Percentiles rank a stretch among this genome's conserved stretches.
Conservation (phyloP, 345 rosid genomes). For the Tarenaya hassleriana region DNA sequence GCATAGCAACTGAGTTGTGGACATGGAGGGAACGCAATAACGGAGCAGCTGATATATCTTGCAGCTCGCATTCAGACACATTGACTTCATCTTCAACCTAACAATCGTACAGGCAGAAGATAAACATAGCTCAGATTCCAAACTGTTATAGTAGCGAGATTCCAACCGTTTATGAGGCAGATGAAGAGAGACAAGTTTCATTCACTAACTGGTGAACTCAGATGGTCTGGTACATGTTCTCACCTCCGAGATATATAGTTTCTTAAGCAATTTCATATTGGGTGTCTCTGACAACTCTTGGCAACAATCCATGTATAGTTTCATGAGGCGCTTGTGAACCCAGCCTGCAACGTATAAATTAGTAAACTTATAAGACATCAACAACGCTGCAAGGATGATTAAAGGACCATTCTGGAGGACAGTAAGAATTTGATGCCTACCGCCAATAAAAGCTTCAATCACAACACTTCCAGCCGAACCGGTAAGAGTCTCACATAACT, state of each 20-base stretch:
- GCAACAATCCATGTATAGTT: slow-evolving; percentile 75
- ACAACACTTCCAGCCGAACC: slow-evolving; percentile 35
- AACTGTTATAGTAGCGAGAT: slow-evolving; percentile 4
- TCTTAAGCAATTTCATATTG: slow-evolving; percentile 73
- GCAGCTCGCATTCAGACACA: slow-evolving; percentile 78
- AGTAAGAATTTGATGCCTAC: slow-evolving; percentile 29
- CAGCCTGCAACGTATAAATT: slow-evolving; percentile 51
- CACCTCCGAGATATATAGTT: slow-evolving; percentile 80
- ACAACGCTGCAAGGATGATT: neutral
- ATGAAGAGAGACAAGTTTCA: slow-evolving; percentile 7
- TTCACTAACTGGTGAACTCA: neutral
- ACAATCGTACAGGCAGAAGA: slow-evolving; percentile 14
- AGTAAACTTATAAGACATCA: neutral
- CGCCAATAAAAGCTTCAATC: slow-evolving; percentile 58
- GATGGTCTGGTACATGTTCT: slow-evolving; percentile 11
- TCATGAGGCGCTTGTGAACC: slow-evolving; percentile 92
- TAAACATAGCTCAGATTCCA: slow-evolving; percentile 14
- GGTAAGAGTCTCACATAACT: slow-evolving; percentile 34
- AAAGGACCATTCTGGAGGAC: neutral
- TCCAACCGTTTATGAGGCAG: slow-evolving; percentile 17
- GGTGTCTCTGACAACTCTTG: slow-evolving; percentile 59
- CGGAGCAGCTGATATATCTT: slow-evolving; percentile 82
- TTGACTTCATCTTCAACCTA: slow-evolving; percentile 90
- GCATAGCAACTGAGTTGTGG: slow-evolving; percentile 58
- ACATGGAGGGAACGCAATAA: slow-evolving; percentile 61